Conservation (phyloP, 345 rosid genomes). For the Aethionema arabicum region DNA sequence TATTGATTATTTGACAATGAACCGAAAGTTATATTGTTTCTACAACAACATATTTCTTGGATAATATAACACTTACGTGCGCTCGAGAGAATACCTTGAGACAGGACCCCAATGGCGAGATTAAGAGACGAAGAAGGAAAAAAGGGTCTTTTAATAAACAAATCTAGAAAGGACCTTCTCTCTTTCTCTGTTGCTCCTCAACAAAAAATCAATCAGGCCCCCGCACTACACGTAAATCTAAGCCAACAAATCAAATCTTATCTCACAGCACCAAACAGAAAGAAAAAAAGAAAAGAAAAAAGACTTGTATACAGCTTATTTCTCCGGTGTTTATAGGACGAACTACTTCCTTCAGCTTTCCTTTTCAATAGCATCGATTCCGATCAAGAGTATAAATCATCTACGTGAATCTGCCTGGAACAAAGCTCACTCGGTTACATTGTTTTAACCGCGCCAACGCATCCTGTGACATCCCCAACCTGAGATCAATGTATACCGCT, state of each 20-base stretch:
- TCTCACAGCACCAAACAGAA: slow-evolving; percentile 16
- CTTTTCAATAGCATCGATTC: background rate
- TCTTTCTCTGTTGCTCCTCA: slow-evolving; percentile 16
- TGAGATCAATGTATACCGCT: slow-evolving; percentile 70
- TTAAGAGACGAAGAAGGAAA: too few species aligned
- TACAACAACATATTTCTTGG: too few species aligned
- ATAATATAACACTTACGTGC: too few species aligned
- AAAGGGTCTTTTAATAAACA: background rate
- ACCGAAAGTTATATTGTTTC: too few species aligned
- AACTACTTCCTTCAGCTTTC: slow-evolving; percentile 28
- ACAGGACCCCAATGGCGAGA: too few species aligned
- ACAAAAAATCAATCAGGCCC: slow-evolving; percentile 21
- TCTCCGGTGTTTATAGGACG: slow-evolving; percentile 27
- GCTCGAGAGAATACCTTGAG: too few species aligned
- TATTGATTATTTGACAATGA: too few species aligned
- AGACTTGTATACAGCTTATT: slow-evolving; percentile 7
- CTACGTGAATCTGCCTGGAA: slow-evolving; percentile 42
- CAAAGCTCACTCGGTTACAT: slow-evolving; percentile 65
- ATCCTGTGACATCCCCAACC: slow-evolving; percentile 70
- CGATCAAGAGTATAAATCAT: slow-evolving; percentile 24
- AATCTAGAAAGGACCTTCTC: background rate
- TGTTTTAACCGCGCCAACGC: slow-evolving; percentile 80
- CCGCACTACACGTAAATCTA: slow-evolving; percentile 19
- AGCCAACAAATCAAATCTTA: slow-evolving; percentile 23
- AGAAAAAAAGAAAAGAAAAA: background rate